A percentile compares a stretch with the other conserved stretches of the same genome.
Evolutionary conservation across 1,139 yeast genomes (phyloP).

Genomic region (Zygosaccharomyces pseudobailii): DNA sequence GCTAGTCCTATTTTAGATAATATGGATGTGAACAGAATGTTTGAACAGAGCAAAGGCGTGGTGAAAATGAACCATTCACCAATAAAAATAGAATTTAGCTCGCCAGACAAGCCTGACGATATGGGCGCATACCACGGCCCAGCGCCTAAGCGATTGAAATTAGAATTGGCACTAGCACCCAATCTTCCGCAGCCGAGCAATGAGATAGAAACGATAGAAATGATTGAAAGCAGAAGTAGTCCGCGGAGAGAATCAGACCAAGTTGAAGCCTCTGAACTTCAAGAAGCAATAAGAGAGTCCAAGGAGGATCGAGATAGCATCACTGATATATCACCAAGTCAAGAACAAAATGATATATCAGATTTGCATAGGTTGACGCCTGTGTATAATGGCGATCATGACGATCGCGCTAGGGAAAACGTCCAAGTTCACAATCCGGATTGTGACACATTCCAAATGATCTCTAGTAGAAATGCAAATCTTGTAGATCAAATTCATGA

Average conservation of each 20-base stretch:
- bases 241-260: constrained; percentile 12
- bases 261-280: not conserved
- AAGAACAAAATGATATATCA: constrained; percentile 3
- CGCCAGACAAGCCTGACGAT: constrained; percentile 19
- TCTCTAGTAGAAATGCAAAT: constrained; percentile 33
- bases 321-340: constrained; percentile 1
- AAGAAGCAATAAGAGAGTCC: constrained; percentile 5
- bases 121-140: constrained; percentile 30
- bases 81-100: constrained; percentile 17
- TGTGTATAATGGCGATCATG: constrained; percentile 5
- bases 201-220: constrained; percentile 10
- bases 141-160: constrained; percentile 13
- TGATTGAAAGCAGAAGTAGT: constrained; percentile 17
- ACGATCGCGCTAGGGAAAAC: not conserved
- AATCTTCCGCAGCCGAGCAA: constrained; percentile 10
- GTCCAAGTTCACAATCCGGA: constrained; percentile 7
- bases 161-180: constrained; percentile 17
- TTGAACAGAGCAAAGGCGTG: constrained; percentile 12
- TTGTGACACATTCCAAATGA: constrained; percentile 9
- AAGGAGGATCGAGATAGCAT: constrained; percentile 4
- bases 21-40: constrained; percentile 23
- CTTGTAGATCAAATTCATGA: constrained; percentile 37
- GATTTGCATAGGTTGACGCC: constrained; percentile 18
- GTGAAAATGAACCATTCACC: constrained; percentile 19
- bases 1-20: constrained; percentile 10